A percentile compares a stretch with the other conserved stretches of the same genome.
phyloP scores from a whole-genome alignment of 208 protist species.

The Trypanosomatidae sp. region DNA sequence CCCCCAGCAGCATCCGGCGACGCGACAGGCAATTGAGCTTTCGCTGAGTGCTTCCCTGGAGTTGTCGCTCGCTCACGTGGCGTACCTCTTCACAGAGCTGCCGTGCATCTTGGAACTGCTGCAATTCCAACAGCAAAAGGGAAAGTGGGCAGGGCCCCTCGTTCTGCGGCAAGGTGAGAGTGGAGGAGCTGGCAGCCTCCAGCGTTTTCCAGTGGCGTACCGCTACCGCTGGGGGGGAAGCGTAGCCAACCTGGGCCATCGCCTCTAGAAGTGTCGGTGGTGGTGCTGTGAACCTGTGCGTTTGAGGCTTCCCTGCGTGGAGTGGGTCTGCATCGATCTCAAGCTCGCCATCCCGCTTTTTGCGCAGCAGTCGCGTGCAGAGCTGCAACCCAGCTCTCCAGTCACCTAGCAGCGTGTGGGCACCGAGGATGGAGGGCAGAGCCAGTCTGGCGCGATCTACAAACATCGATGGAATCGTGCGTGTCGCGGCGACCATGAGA shows the following conservation, averaged over 20 bases:
- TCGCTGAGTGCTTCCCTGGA: neutral
- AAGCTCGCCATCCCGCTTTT: conserved; percentile 1
- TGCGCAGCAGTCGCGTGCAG: conserved; percentile 26
- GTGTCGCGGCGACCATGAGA: neutral
- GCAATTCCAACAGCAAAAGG: conserved; percentile 17
- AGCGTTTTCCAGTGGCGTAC: conserved; percentile 16
- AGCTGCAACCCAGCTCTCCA: conserved; percentile 30
- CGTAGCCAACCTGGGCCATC: conserved; percentile 34
- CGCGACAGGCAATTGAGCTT: conserved; percentile 9
- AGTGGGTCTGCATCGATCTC: neutral
- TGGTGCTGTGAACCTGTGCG: conserved; percentile 8
- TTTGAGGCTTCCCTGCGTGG: neutral
- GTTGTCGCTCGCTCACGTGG: neutral
- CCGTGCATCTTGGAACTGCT: conserved; percentile 8
- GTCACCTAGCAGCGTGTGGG: conserved; percentile 30
- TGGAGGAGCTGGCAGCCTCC: neutral
- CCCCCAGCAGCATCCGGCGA: conserved; percentile 46
- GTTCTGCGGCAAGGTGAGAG: neutral
- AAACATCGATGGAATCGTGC: conserved; percentile 15
- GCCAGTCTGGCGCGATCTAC: conserved; percentile 11
- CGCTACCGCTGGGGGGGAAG: conserved; percentile 8
- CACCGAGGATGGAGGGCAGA: conserved; percentile 13
- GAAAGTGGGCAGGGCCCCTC: conserved; percentile 2
- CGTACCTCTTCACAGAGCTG: conserved; percentile 27
- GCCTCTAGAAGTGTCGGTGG: conserved; percentile 19